Evolutionary conservation across 2,329 filamentous ascomycete genomes (phyloP), one percentile per base, ranked within the genome.

Genomic region (Verticillium nubilum): DNA sequence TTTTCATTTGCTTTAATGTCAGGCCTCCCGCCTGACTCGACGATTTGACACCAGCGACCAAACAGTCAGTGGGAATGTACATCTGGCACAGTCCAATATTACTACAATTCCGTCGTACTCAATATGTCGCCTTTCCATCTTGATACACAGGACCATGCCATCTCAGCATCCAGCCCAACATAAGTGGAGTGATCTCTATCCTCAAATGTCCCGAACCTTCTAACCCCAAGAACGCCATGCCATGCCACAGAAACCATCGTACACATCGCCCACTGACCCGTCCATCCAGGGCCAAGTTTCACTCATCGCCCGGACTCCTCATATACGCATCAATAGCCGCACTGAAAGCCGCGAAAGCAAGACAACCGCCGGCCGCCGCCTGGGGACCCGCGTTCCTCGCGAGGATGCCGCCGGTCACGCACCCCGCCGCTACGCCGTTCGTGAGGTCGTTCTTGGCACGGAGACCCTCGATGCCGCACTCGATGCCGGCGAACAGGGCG

Each of bases 401-500:
- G 64, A 99, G 76, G 58, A 95, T 90, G 19, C 91, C 95, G 17
- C 95, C 95, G 10, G 95, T 97, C 58, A 97, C 79, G 71, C 94
- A 98, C 0, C 95, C 95, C 0, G 93, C 92, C 4, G 88, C 85
- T 5, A 95, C 87, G 58, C 92, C 92, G 78, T 99, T 99, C 64
- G 80, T 85, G 29, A 98, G 75, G 73, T 98, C 95, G 76, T 98
- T 97, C 80, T 96, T 97, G 25, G 93, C 95, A 29, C 95, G 85
- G 68, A 91, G 83, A 0, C 93, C 93, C 75, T 99, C 95, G 70
- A 99, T 92, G 64, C 91, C 92, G 78, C 95, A 99, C 77, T 99
- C 95, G 58, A 95, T 96, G 47, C 94, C 94, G 17, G 87, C 85
- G 78, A 96, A 99, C 23, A 98, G 83, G 2, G 91, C 90, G 67